A percentile compares a stretch with the other conserved stretches of the same genome.
Evolutionary conservation across 768 basidiomycete species (phyloP).

Genomic region (Ramaria rubella): DNA sequence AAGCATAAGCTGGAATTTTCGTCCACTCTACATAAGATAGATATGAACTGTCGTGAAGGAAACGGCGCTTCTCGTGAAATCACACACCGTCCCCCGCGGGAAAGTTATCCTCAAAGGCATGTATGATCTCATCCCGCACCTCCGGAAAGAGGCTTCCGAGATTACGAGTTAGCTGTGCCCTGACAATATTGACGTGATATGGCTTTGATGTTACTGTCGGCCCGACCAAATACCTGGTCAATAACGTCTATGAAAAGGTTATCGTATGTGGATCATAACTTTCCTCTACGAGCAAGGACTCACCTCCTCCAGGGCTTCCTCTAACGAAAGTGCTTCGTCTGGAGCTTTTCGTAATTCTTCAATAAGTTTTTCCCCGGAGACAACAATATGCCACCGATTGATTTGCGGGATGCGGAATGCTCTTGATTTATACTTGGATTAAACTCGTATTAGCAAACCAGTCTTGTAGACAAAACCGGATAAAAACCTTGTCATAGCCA

Average conservation of each 20-base stretch:
- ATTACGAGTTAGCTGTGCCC: constrained; percentile 2
- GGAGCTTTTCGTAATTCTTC: constrained; percentile 21
- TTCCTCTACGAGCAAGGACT: not conserved
- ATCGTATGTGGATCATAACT: too few relatives aligned
- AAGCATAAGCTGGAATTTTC: not conserved
- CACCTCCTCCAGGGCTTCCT: not conserved
- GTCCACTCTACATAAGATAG: not conserved
- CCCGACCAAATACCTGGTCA: constrained; percentile 14
- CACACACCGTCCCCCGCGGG: not conserved
- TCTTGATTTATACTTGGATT: constrained; percentile 18
- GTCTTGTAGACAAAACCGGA: not conserved
- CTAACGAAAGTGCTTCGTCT: constrained; percentile 16
- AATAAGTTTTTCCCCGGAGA: constrained; percentile 14
- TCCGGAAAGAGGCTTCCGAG: constrained; percentile 1
- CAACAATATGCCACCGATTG: constrained; percentile 17
- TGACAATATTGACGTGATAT: constrained; percentile 1
- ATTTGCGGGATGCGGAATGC: constrained; percentile 17
- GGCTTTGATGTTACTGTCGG: not conserved
- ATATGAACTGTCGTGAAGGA: not conserved
- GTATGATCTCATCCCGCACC: constrained; percentile 2
- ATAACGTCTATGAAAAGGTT: constrained; percentile 25
- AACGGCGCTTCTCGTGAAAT: too few relatives aligned
- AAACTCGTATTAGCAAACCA: not conserved
- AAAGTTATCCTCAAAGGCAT: constrained; percentile 5
- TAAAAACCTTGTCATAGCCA: constrained; percentile 26